Evolutionary conservation across 371 early-diverging fungal species (phyloP).

Genomic region (Mucor indicus): DNA sequence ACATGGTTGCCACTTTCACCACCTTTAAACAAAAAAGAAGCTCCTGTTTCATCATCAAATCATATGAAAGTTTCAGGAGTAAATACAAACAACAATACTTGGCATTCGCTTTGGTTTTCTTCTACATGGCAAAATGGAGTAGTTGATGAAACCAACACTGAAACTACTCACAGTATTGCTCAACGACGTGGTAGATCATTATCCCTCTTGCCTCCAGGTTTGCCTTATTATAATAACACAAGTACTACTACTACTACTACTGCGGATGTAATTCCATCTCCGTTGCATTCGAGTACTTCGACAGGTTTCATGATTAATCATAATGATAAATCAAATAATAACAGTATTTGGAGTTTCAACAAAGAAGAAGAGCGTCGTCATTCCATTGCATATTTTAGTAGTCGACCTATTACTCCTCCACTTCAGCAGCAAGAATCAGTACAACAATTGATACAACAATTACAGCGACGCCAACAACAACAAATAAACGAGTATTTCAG

Average conservation of each 20-base stretch:
- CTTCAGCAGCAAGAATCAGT: background rate
- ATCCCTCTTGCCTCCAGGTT: too few relatives aligned
- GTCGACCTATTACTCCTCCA: conserved; percentile 6
- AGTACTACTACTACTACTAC: too few relatives aligned
- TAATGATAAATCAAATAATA: too few relatives aligned
- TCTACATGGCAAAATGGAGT: background rate
- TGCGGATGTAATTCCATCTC: too few relatives aligned
- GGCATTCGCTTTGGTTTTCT: background rate
- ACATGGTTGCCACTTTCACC: background rate
- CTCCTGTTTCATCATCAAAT: too few relatives aligned
- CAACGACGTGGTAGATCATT: too few relatives aligned
- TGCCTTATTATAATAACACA: too few relatives aligned
- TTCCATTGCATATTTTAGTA: conserved; percentile 2
- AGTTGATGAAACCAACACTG: too few relatives aligned
- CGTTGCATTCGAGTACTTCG: too few relatives aligned
- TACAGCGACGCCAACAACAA: conserved; percentile 8
- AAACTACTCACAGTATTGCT: too few relatives aligned
- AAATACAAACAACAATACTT: background rate
- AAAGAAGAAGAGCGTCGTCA: conserved; percentile 7
- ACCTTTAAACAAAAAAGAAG: background rate
- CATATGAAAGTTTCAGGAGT: background rate
- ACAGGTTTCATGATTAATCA: too few relatives aligned
- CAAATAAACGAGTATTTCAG: conserved; percentile 15
- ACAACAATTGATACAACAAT: background rate
- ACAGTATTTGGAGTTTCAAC: too few relatives aligned